Conservation (phyloP, 2,329 filamentous ascomycete species). For the Colletotrichum paranaense region DNA sequence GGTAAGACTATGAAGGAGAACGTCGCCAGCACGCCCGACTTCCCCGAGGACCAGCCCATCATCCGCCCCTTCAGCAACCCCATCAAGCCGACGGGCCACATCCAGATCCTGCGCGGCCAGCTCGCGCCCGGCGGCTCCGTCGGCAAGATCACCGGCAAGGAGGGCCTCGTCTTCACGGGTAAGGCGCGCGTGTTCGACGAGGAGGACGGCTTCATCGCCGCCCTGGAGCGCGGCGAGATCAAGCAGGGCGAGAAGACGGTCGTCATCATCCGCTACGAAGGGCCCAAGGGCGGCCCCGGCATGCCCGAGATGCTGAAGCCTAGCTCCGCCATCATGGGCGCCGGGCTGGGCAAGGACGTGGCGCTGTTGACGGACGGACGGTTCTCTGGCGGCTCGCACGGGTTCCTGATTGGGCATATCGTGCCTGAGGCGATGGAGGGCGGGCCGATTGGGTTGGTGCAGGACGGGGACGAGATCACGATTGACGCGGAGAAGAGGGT, state of each 20-base stretch:
- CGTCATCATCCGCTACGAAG: constrained; percentile 91
- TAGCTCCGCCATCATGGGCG: constrained; percentile 92
- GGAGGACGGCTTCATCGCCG: constrained; percentile 82
- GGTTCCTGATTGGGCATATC: constrained; percentile 89
- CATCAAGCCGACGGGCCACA: constrained; percentile 88
- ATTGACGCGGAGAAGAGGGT: constrained; percentile 83
- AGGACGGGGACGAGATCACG: constrained; percentile 82
- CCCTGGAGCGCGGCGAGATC: constrained; percentile 81
- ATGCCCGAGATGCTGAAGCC: constrained; percentile 98
- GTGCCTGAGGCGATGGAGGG: constrained; percentile 89
- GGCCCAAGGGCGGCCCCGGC: constrained; percentile 90
- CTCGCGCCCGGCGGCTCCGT: constrained; percentile 89
- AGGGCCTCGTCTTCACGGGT: constrained; percentile 85
- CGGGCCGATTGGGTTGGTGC: constrained; percentile 85
- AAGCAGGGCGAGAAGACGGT: constrained; percentile 90
- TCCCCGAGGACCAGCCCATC: constrained; percentile 82
- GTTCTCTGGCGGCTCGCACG: constrained; percentile 85
- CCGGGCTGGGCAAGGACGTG: constrained; percentile 80
- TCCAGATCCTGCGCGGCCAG: constrained; percentile 88
- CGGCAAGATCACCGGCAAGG: constrained; percentile 94
- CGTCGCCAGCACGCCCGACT: constrained; percentile 78
- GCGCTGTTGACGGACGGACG: constrained; percentile 80
- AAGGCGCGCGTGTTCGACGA: constrained; percentile 87
- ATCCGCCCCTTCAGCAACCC: constrained; percentile 85
- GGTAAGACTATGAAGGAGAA: constrained; percentile 92